phyloP scores from a whole-genome alignment of 805 yeast species.

The Myxozyma geophila region DNA sequence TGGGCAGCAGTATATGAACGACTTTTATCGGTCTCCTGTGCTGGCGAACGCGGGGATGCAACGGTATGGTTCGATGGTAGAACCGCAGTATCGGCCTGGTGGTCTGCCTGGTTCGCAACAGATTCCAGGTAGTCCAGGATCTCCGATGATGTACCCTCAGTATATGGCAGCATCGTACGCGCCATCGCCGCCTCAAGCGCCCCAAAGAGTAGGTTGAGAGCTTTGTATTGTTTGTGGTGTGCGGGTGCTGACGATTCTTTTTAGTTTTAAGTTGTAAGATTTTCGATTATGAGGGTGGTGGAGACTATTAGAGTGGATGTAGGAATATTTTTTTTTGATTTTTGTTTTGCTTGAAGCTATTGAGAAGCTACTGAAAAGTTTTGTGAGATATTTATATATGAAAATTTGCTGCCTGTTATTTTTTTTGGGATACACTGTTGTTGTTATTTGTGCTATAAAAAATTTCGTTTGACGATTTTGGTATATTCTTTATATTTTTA shows the following conservation, averaged over 20 bases:
- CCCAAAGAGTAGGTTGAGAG: constrained; percentile 12
- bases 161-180: constrained; percentile 17
- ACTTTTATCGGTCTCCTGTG: not conserved
- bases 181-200: constrained; percentile 13
- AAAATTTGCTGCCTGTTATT: too few species aligned
- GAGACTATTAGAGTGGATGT: too few species aligned
- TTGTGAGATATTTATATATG: too few species aligned
- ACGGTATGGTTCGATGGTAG: constrained; percentile 1
- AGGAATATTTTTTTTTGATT: too few species aligned
- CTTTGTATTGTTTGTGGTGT: not conserved
- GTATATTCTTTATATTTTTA: too few species aligned
- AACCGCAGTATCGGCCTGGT: constrained; percentile 1
- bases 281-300: too few species aligned
- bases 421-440: too few species aligned
- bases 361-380: too few species aligned
- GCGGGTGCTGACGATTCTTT: not conserved
- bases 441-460: too few species aligned
- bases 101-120: constrained; percentile 6
- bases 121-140: constrained; percentile 19
- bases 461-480: too few species aligned
- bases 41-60: constrained; percentile 4
- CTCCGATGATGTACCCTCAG: constrained; percentile 19
- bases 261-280: not conserved
- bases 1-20: constrained; percentile 2
- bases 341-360: too few species aligned